These are phyloP conservation scores for Acanthamoeba quina DNA, from an alignment of 208 protist species.

Conservation along the genomic window DNA sequence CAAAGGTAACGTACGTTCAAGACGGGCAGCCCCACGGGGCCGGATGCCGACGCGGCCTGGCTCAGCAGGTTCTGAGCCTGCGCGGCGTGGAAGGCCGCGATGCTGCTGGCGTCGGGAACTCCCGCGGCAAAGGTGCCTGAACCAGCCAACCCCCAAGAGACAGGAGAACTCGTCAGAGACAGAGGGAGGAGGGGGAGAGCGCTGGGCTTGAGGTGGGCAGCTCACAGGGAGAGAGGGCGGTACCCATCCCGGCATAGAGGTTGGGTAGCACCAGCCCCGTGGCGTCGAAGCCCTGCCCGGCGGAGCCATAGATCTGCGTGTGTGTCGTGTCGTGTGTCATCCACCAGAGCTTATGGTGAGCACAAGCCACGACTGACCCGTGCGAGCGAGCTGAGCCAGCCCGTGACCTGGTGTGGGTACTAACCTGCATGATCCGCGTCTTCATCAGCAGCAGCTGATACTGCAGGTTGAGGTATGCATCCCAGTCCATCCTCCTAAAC, in stretches of 20 bases:
- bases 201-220: neutral
- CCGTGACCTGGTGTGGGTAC: neutral
- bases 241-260: constrained; percentile 36
- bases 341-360: neutral
- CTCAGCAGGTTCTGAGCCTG: neutral
- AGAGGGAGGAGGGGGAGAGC: neutral
- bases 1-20: neutral
- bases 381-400: neutral
- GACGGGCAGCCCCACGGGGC: constrained; percentile 8
- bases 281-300: neutral
- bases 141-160: neutral
- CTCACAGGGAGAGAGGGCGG: neutral
- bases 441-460: constrained; percentile 60
- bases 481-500: constrained; percentile 41
- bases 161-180: too few relatives aligned
- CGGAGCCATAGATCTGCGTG: neutral
- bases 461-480: constrained; percentile 61
- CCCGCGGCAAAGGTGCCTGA: neutral
- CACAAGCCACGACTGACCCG: neutral
- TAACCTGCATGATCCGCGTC: constrained; percentile 21
- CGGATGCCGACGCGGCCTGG: neutral
- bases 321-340: neutral
- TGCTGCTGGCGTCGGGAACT: neutral
- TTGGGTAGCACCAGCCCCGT: neutral
- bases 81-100: constrained; percentile 1